A percentile compares a stretch with the other conserved stretches of the same genome.
Conservation (phyloP, 495 filamentous ascomycete genomes). For the Hapsidospora chrysogenum region DNA sequence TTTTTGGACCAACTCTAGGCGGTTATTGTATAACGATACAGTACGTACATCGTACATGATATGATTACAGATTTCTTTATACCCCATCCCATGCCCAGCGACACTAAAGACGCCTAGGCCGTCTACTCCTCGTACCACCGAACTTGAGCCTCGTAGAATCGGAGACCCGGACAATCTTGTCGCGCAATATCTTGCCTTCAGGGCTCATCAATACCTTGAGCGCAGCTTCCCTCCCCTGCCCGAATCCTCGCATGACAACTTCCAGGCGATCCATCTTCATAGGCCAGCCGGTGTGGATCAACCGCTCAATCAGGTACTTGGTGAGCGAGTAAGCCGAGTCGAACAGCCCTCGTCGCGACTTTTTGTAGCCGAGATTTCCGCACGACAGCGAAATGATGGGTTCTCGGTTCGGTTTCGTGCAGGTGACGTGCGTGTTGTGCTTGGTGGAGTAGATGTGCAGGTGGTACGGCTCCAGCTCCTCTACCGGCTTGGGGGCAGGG, state of each 20-base stretch:
- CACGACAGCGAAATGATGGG: conserved; percentile 57
- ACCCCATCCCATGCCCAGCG: not conserved
- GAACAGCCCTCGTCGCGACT: conserved; percentile 58
- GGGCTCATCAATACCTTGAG: conserved; percentile 73
- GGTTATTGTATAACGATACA: too few relatives aligned
- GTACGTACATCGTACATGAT: conserved; percentile 3
- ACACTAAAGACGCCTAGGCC: conserved; percentile 48
- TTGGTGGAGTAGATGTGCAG: conserved; percentile 74
- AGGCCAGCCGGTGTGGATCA: conserved; percentile 54
- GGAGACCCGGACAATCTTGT: conserved; percentile 53
- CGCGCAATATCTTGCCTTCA: conserved; percentile 59
- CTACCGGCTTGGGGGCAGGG: conserved; percentile 9
- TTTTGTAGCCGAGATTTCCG: conserved; percentile 77
- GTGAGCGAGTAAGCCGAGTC: conserved; percentile 90
- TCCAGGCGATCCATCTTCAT: conserved; percentile 49
- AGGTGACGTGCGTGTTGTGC: conserved; percentile 87
- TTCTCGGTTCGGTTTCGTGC: conserved; percentile 64
- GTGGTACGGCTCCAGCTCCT: conserved; percentile 43
- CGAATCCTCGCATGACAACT: conserved; percentile 69
- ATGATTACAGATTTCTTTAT: conserved; percentile 2
- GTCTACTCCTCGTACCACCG: conserved; percentile 77
- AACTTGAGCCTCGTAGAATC: conserved; percentile 86
- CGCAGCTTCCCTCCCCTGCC: conserved; percentile 69
- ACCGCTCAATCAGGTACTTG: conserved; percentile 56
- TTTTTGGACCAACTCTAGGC: too few relatives aligned